These are phyloP conservation scores for Cytospora schulzeri DNA, from an alignment of 2,329 filamentous ascomycete species.

Conservation along the genomic window DNA sequence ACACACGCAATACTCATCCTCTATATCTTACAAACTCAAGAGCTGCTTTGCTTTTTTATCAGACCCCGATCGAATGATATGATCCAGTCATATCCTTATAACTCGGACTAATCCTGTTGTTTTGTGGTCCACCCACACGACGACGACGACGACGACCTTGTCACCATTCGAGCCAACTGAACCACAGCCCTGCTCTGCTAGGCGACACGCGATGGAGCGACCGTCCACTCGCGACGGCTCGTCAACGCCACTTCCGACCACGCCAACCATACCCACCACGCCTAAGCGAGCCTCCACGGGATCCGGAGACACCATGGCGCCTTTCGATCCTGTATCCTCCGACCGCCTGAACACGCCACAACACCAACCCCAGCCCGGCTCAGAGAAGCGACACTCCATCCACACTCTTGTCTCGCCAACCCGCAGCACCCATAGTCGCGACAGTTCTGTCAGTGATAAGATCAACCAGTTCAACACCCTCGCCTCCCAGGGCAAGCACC, in stretches of 20 bases:
- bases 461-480: slow-evolving; percentile 75
- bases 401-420: slow-evolving; percentile 39
- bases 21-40: background rate
- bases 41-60: background rate
- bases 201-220: slow-evolving; percentile 21
- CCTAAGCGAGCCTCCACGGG: slow-evolving; percentile 17
- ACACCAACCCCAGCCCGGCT: slow-evolving; percentile 36
- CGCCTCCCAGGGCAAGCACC: slow-evolving; percentile 57
- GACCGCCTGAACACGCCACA: slow-evolving; percentile 60
- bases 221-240: slow-evolving; percentile 18
- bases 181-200: background rate
- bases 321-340: slow-evolving; percentile 63
- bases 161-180: background rate
- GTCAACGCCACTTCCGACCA: slow-evolving; percentile 20
- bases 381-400: slow-evolving; percentile 30
- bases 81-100: background rate
- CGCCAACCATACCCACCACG: slow-evolving; percentile 15
- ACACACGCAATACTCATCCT: slow-evolving; percentile 8
- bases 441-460: slow-evolving; percentile 66
- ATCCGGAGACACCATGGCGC: slow-evolving; percentile 34
- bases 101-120: background rate
- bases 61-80: background rate
- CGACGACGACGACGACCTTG: background rate
- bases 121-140: background rate
- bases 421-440: slow-evolving; percentile 49